Conservation (phyloP, 148 eudicot species). For the Linanthus parryae region DNA sequence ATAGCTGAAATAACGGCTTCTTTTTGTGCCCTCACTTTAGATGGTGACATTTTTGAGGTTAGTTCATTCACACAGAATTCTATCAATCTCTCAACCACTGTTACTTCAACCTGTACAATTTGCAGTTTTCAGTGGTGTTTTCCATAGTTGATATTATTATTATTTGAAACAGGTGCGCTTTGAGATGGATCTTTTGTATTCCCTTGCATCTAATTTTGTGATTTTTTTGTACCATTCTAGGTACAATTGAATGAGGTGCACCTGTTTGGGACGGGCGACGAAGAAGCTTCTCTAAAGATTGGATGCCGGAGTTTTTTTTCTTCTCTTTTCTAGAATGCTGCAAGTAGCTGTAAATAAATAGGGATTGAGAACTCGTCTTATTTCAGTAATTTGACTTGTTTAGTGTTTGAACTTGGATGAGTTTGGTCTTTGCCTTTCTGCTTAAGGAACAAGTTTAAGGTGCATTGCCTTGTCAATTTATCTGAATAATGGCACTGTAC, state of each 20-base stretch:
- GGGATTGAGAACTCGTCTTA: background rate
- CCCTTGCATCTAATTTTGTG: no score
- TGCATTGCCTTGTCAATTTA: no score
- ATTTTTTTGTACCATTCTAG: background rate
- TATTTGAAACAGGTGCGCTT: no score
- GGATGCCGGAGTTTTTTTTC: background rate
- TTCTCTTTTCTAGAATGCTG: background rate
- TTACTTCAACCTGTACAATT: no score
- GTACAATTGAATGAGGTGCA: background rate
- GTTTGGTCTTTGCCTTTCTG: background rate
- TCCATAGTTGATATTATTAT: no score
- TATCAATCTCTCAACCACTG: no score
- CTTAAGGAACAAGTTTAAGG: no score
- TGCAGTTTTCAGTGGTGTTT: no score
- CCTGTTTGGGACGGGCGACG: slow-evolving; percentile 4
- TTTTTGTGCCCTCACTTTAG: slow-evolving; percentile 8
- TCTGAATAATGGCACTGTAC: no score
- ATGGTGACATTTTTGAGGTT: slow-evolving; percentile 8
- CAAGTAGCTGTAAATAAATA: slow-evolving; percentile 16
- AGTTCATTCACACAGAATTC: no score
- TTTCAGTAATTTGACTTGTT: background rate
- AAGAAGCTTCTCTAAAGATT: background rate
- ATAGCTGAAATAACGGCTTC: slow-evolving; percentile 2
- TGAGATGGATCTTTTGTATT: no score
- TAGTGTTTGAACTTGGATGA: background rate